Evolutionary conservation across 495 filamentous ascomycete species (phyloP).

Genomic region (Neurospora africana): DNA sequence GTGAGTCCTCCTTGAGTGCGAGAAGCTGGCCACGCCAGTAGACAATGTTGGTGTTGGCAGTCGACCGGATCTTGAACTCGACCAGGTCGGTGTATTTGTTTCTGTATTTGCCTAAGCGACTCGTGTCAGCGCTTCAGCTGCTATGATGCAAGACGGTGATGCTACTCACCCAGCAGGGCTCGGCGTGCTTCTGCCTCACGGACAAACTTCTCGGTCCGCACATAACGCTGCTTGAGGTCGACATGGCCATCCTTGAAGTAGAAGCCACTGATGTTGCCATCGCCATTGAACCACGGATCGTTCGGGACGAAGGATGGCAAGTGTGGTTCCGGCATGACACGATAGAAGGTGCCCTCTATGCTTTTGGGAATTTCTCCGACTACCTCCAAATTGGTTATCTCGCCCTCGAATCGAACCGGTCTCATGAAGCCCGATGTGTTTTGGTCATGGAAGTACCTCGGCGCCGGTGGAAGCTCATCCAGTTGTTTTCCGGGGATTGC

Average conservation of each 20-base stretch:
- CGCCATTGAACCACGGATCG: slow-evolving; percentile 12
- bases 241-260: slow-evolving; percentile 34
- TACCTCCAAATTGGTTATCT: slow-evolving; percentile 26
- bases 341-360: slow-evolving; percentile 32
- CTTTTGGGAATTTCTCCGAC: slow-evolving; percentile 24
- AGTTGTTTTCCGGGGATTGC: neutral
- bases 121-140: neutral
- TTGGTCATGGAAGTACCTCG: neutral
- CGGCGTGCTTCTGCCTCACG: slow-evolving; percentile 29
- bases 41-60: slow-evolving; percentile 43
- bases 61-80: slow-evolving; percentile 30
- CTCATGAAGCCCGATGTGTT: slow-evolving; percentile 3
- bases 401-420: slow-evolving; percentile 19
- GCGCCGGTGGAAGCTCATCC: neutral
- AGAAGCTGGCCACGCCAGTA: slow-evolving; percentile 37
- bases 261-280: slow-evolving; percentile 36
- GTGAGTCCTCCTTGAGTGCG: slow-evolving; percentile 39
- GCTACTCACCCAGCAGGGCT: slow-evolving; percentile 22
- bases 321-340: slow-evolving; percentile 26
- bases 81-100: slow-evolving; percentile 41
- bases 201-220: slow-evolving; percentile 36
- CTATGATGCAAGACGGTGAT: neutral
- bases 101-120: slow-evolving; percentile 28
- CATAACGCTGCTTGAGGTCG: slow-evolving; percentile 38
- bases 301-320: slow-evolving; percentile 7